These are phyloP conservation scores for Wickerhamomyces bisporus DNA, from an alignment of 805 yeast genomes.

Conservation along the genomic window DNA sequence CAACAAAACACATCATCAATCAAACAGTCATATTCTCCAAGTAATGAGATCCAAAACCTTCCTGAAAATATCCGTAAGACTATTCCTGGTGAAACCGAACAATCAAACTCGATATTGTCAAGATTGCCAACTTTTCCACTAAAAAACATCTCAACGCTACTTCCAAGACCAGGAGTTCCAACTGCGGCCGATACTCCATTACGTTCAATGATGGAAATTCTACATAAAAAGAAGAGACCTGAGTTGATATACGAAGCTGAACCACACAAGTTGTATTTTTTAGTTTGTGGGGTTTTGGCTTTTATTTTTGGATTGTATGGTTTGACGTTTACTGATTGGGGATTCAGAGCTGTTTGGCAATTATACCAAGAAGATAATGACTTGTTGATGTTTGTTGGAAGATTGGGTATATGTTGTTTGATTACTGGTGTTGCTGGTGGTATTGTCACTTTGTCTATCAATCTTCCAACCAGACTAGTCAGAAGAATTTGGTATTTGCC, in stretches of 20 bases:
- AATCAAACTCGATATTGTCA: constrained; percentile 41
- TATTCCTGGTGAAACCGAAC: constrained; percentile 24
- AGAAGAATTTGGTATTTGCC: constrained; percentile 78
- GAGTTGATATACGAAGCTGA: constrained; percentile 80
- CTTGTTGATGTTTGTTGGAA: constrained; percentile 26
- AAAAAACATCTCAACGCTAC: constrained; percentile 61
- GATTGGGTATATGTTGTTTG: constrained; percentile 35
- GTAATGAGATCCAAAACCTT: not conserved
- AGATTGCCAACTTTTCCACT: constrained; percentile 65
- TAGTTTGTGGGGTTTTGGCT: constrained; percentile 64
- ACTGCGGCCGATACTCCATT: constrained; percentile 43
- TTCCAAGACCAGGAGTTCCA: constrained; percentile 78
- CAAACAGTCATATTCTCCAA: not conserved
- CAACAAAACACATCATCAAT: not conserved
- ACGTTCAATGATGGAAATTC: constrained; percentile 53
- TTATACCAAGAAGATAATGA: constrained; percentile 50
- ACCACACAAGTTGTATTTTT: constrained; percentile 72
- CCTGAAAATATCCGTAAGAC: constrained; percentile 20
- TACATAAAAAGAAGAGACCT: constrained; percentile 52
- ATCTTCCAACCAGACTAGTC: constrained; percentile 65
- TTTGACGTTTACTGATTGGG: constrained; percentile 52
- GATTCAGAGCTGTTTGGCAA: constrained; percentile 43
- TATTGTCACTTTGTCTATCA: constrained; percentile 28
- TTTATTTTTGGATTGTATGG: constrained; percentile 68
- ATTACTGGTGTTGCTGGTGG: constrained; percentile 37